phyloP scores from a whole-genome alignment of 768 basidiomycete species.

The Russula virescens region DNA sequence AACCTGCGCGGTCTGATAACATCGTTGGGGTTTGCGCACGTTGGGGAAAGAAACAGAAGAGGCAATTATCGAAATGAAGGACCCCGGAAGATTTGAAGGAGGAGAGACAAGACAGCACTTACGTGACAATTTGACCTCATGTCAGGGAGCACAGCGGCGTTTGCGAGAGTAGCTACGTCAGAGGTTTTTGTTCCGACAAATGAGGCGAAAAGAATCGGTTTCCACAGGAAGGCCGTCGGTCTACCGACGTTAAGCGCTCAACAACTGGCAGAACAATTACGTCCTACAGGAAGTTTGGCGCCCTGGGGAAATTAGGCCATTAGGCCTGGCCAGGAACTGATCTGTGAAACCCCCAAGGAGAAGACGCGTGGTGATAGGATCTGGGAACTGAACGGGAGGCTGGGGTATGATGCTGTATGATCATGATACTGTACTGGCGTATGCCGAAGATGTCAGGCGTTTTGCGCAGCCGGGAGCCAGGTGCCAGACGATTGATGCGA shows the following conservation, averaged over 20 bases:
- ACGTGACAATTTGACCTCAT: slow-evolving; percentile 14
- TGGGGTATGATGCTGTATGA: background rate
- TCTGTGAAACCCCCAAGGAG: background rate
- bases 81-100: slow-evolving; percentile 7
- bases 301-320: slow-evolving; percentile 16
- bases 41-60: slow-evolving; percentile 3
- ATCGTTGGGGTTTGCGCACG: slow-evolving; percentile 9
- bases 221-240: slow-evolving; percentile 3
- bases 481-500: background rate
- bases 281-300: slow-evolving; percentile 7
- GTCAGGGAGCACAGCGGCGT: slow-evolving; percentile 4
- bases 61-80: slow-evolving; percentile 4
- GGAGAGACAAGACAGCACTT: background rate
- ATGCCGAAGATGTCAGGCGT: background rate
- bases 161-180: slow-evolving; percentile 19
- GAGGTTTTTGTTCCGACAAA: slow-evolving; percentile 9
- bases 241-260: slow-evolving; percentile 2
- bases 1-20: slow-evolving; percentile 7
- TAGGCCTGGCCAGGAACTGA: slow-evolving; percentile 5
- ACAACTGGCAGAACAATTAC: slow-evolving; percentile 12
- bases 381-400: background rate
- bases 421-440: background rate
- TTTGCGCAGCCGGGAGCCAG: background rate
- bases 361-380: background rate
- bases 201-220: background rate